phyloP scores from a whole-genome alignment of 192 early-diverging fungal genomes.

The Lobosporangium transversale region DNA sequence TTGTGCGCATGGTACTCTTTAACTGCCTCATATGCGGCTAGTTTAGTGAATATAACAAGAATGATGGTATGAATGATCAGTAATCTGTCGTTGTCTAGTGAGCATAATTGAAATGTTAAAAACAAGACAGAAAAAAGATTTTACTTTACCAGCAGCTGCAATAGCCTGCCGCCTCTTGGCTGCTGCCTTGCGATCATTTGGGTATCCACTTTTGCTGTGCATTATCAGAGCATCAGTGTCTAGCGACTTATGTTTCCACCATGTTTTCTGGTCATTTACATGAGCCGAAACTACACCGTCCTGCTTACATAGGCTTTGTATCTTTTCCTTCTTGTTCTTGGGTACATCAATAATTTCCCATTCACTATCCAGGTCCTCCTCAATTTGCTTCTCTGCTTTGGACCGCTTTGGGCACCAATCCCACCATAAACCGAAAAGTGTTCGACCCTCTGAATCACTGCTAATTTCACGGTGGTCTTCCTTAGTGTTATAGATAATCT shows the following conservation, averaged over 20 bases:
- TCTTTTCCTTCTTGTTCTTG: slow-evolving; percentile 18
- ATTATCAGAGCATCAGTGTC: neutral
- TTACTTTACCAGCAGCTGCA: slow-evolving; percentile 30
- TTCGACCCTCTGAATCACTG: slow-evolving; percentile 11
- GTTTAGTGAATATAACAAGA: neutral
- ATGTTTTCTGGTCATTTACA: neutral
- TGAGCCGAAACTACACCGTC: slow-evolving; percentile 1
- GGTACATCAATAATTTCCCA: slow-evolving; percentile 42
- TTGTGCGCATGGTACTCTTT: slow-evolving; percentile 32
- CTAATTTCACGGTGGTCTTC: neutral
- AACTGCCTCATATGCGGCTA: slow-evolving; percentile 42
- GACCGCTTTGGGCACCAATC: slow-evolving; percentile 13
- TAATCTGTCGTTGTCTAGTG: neutral
- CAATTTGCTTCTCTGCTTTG: neutral
- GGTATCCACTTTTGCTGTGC: neutral
- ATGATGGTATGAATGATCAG: neutral
- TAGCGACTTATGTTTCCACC: slow-evolving; percentile 19
- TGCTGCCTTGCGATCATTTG: slow-evolving; percentile 11
- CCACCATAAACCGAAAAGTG: slow-evolving; percentile 38
- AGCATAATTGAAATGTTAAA: too few relatives aligned
- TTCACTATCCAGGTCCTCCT: slow-evolving; percentile 11
- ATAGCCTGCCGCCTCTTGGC: slow-evolving; percentile 28
- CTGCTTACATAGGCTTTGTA: slow-evolving; percentile 17
- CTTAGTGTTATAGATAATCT: slow-evolving; percentile 6
- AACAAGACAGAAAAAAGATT: too few relatives aligned